Evolutionary conservation across 306 rosid genomes (phyloP), one percentile per base, ranked within the genome.

Genomic region (Castanopsis chinensis): DNA sequence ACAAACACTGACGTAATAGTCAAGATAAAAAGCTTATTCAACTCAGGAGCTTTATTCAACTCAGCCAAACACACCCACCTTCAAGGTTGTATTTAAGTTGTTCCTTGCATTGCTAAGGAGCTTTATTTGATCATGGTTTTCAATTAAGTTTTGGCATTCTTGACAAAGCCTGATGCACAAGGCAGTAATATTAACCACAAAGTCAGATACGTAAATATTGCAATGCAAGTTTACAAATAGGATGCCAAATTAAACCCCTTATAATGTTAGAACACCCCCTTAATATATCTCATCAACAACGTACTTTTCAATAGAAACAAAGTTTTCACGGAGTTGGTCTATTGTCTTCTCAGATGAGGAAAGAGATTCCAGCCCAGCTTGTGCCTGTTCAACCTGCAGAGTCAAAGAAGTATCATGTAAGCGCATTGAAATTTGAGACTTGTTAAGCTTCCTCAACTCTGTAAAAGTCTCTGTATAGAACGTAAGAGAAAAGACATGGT

Each of bases 111-210:
- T 95, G 90, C 98, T 95, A 79, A 95, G 98, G 81, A 93, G 87
- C 93, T 95, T 95, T 90, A 95, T 95, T 89, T 95, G 95, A 83
- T 95, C 99, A 80, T 95, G 99, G 80, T 95, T 95, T 25, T 95
- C 99, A 57, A 95, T 95, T 83, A 95, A 88, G 76, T 88, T 90
- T 81, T 95, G 98, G 90, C 99, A 95, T 78, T 95, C 98, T 85
- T 83, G 92, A 81, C 98, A 95, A 78, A 89, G 83, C 81, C 99
- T 95, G 92, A 83, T 81, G 67, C 81, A 82, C 65, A 79, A 78
- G 74, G 37, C 73, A 87, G 81, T 55, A 57, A 85, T 23, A 76
- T 81, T 65, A 79, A 81, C 77, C 79, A 76, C 71, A 64, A 84
- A 78, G 27, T 65, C 70, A 76, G 70, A 79, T 68, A 75, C 18